These are phyloP conservation scores for Microthlaspi erraticum DNA, from an alignment of 345 rosid genomes.

Conservation along the genomic window DNA sequence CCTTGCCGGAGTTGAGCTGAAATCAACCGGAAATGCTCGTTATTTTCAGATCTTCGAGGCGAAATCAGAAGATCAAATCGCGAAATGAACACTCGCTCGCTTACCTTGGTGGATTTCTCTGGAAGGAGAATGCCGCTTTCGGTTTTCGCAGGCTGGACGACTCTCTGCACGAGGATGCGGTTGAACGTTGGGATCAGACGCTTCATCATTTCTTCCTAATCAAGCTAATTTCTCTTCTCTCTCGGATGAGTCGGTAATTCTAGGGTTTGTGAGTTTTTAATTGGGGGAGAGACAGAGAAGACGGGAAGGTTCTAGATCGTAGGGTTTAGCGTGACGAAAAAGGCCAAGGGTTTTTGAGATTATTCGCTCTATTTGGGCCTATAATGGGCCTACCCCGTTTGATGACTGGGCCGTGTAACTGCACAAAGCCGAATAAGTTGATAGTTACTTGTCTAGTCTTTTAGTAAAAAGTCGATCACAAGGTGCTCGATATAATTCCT, in stretches of 20 bases:
- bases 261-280: constrained; percentile 27
- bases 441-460: no score
- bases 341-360: constrained; percentile 29
- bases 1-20: constrained; percentile 85
- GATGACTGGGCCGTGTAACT: no score
- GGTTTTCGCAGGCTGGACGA: constrained; percentile 82
- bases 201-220: constrained; percentile 61
- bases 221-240: constrained; percentile 16
- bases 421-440: no score
- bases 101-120: constrained; percentile 68
- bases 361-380: constrained; percentile 33
- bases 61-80: neutral
- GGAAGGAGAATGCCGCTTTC: constrained; percentile 81
- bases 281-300: neutral
- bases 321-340: constrained; percentile 27
- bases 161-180: constrained; percentile 76
- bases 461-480: constrained; percentile 2
- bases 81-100: neutral
- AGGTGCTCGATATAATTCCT: constrained; percentile 36
- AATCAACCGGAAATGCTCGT: neutral
- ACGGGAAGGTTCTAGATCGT: constrained; percentile 40
- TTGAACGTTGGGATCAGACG: constrained; percentile 76
- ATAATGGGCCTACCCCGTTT: neutral
- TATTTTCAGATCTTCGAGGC: neutral
- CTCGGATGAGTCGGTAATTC: neutral